Evolutionary conservation across 2,329 filamentous ascomycete genomes (phyloP), one percentile per base, ranked within the genome.

Genomic region (Aspergillus niger): DNA sequence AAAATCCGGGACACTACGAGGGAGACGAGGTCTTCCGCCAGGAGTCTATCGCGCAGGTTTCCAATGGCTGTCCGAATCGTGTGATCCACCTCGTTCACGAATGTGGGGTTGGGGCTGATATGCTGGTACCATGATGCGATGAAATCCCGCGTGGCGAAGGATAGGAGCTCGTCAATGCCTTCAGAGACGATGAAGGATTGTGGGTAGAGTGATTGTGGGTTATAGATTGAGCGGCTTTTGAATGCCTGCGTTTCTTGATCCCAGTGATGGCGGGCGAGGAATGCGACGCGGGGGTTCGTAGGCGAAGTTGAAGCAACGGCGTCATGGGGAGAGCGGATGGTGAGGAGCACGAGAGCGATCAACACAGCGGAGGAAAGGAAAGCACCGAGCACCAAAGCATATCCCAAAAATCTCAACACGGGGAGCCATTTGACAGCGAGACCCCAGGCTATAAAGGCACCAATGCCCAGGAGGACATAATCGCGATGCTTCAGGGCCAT

Each of bases 41-140:
- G 80, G 44, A 97, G 78, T 63, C 89, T 86, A 70, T 92, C 89
- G 60, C 87, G 85, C 63, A 98, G 80, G 68, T 85, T 87, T 52
- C 82, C 81, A 63, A 98, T 77, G 11, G 91, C 91, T 61, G 85
- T 79, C 49, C 95, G 87, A 65, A 97, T 86, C 4, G 87, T 85
- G 66, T 85, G 87, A 76, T 99, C 94, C 60, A 98, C 89, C 77
- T 97, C 90, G 74, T 97, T 90, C 59, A 89, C 82, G 69, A 99
- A 99, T 0, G 85, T 84, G 1, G 89, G 87, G 69, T 89, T 92
- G 64, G 83, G 84, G 79, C 91, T 97, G 72, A 99, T 97, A 70
- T 87, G 85, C 32, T 83, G 84, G 76, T 97, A 98, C 95, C 95
- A 99, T 50, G 89, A 89, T 60, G 85, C 86, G 59, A 99, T 86